Percentiles rank a stretch among this genome's conserved stretches.
Evolutionary conservation across 345 rosid genomes (phyloP).

Genomic region (Eucalyptus lansdowneana): DNA sequence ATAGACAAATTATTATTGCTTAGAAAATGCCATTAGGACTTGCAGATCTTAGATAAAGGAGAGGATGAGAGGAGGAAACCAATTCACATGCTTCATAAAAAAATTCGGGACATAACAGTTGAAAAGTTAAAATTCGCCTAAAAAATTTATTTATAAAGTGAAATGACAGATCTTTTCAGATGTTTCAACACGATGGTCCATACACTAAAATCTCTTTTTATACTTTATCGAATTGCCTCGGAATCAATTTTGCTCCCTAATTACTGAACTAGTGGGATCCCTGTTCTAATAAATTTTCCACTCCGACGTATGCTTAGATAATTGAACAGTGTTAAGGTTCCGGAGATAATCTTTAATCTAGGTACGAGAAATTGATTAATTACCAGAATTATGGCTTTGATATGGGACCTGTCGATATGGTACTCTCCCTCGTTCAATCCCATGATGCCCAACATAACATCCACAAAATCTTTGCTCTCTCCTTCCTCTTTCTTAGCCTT

Average conservation of each 20-base stretch:
- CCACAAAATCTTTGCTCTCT: conserved; percentile 12
- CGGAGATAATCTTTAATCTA: background rate
- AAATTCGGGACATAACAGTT: background rate
- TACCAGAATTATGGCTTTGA: conserved; percentile 17
- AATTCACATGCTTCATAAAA: background rate
- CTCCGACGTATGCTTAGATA: background rate
- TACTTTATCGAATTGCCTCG: background rate
- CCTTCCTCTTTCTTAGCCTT: background rate
- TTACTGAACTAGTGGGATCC: background rate
- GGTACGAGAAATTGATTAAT: background rate
- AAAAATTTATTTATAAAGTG: background rate
- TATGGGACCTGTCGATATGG: background rate
- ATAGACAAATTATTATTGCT: background rate
- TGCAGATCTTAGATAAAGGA: background rate
- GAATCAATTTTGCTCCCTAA: background rate
- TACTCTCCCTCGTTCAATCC: conserved; percentile 6
- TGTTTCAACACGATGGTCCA: background rate
- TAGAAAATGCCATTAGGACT: background rate
- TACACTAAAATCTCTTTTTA: background rate
- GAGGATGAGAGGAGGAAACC: background rate
- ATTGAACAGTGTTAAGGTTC: background rate
- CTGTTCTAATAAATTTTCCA: background rate
- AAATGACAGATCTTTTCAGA: background rate
- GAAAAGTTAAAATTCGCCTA: background rate
- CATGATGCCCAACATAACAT: conserved; percentile 10